phyloP scores from a whole-genome alignment of 345 rosid genomes.

The Gossypium australe region DNA sequence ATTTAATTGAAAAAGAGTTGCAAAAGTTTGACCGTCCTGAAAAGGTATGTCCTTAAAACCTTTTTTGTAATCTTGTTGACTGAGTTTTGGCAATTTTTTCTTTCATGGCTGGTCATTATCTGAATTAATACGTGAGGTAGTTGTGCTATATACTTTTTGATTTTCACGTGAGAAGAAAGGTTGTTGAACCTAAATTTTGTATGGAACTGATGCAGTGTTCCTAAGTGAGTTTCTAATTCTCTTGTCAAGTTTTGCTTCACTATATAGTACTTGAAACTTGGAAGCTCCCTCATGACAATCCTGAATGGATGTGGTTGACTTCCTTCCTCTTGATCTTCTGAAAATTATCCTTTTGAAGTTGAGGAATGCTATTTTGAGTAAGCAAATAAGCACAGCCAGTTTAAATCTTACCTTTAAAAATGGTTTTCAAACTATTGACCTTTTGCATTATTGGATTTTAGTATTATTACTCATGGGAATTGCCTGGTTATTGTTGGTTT shows the following conservation, averaged over 20 bases:
- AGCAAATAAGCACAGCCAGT: not conserved
- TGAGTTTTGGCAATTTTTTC: not conserved
- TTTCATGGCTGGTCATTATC: not conserved
- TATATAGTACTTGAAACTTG: not conserved
- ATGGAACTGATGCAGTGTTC: not conserved
- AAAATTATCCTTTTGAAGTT: not conserved
- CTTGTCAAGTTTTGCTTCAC: not conserved
- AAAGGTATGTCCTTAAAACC: constrained; percentile 40
- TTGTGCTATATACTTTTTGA: too few species aligned
- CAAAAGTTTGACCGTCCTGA: constrained; percentile 56
- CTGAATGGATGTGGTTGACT: not conserved
- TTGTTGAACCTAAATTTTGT: not conserved
- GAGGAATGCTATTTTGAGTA: not conserved
- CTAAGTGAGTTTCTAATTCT: not conserved
- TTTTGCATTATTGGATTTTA: not conserved
- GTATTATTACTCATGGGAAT: not conserved
- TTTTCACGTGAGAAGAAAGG: not conserved
- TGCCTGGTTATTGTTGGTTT: not conserved
- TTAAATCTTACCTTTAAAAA: not conserved
- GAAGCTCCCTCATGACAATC: not conserved
- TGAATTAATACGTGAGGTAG: not conserved
- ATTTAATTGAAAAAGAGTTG: constrained; percentile 73
- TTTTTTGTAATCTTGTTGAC: not conserved
- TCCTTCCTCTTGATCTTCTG: not conserved
- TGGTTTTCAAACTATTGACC: not conserved